Base-by-base conservation (phyloP, 2,329 filamentous ascomycete species). In the Penicillium brevicompactum region DNA sequence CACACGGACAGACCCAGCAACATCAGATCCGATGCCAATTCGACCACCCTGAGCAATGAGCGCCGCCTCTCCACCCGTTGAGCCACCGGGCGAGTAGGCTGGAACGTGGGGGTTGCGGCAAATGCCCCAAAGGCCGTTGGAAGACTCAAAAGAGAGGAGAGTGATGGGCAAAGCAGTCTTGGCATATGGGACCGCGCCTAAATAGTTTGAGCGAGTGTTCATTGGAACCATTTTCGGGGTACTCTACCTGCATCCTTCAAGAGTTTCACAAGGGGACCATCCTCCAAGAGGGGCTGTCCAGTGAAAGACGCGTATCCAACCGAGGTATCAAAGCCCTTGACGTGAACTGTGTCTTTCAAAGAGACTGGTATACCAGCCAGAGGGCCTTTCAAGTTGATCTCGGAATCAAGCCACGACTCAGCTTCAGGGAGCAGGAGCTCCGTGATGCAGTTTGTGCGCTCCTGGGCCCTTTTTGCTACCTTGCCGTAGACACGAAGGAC, bases 121-220 rank as follows among this genome's bases (percentile, higher is more conserved):
- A 31, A 86, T 83, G 8, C 93, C 92, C 91, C 92, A 97, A 18
- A 97, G 79, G 57, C 86, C 84, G 64, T 87, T 88, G 49, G 85
- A 85, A 14, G 89, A 92, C 73, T 96, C 92, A 66, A 96, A 96
- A 54, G 88, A 92, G 40, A 96, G 81, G 1, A 96, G 82, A 0
- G 92, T 96, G 53, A 93, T 89, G 5, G 92, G 93, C 2, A 95
- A 72, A 59, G 94, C 94, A 0, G 92, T 97, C 80, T 97, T 97
- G 60, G 92, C 91, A 70, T 96, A 96, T 0, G 92, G 92, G 2
- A 97, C 82, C 0, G 92, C 92, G 21, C 92, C 84, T 80, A 31
- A 32, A 34, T n/a, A 32, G 6, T 1, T 10, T 41, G 6, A 41
- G 38, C 8, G 4, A 2, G 1, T 41, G 38, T 9, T 18, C 16